Evolutionary conservation across 2,329 filamentous ascomycete species (phyloP).

Genomic region (Calonectria henricotiae): DNA sequence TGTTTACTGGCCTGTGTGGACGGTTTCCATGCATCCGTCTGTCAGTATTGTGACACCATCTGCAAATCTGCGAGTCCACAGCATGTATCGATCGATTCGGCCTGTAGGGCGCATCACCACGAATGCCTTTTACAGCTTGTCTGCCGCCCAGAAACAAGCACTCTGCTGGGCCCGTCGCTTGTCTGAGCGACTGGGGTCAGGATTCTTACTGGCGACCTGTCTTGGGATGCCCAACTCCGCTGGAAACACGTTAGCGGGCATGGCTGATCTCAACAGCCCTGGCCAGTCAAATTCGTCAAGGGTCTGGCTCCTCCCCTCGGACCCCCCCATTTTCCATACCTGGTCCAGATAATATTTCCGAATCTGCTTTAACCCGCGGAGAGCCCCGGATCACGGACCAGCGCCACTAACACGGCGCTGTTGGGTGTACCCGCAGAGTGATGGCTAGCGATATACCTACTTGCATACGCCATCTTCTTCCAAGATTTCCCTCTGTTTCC

Average conservation of each 20-base stretch:
- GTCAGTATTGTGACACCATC: neutral
- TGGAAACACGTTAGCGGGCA: slow-evolving; percentile 63
- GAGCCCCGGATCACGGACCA: slow-evolving; percentile 62
- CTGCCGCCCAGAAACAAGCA: slow-evolving; percentile 47
- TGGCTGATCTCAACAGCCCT: slow-evolving; percentile 61
- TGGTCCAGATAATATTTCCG: slow-evolving; percentile 67
- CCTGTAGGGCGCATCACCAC: neutral
- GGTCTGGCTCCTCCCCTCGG: slow-evolving; percentile 57
- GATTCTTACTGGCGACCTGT: slow-evolving; percentile 52
- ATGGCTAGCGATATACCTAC: slow-evolving; percentile 56
- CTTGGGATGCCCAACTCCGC: slow-evolving; percentile 57
- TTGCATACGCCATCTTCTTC: slow-evolving; percentile 52
- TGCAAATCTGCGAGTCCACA: neutral
- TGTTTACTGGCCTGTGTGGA: neutral
- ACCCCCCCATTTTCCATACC: slow-evolving; percentile 58
- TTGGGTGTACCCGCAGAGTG: slow-evolving; percentile 54
- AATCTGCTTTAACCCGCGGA: slow-evolving; percentile 65
- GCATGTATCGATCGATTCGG: neutral
- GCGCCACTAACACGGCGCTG: slow-evolving; percentile 57
- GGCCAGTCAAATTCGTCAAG: slow-evolving; percentile 58
- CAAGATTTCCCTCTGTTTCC: slow-evolving; percentile 49
- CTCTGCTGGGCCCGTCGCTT: slow-evolving; percentile 44
- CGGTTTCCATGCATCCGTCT: neutral
- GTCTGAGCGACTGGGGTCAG: slow-evolving; percentile 47
- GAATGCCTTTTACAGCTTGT: slow-evolving; percentile 33